Conservation (phyloP, 805 yeast species). For the Brettanomyces naardenensis region DNA sequence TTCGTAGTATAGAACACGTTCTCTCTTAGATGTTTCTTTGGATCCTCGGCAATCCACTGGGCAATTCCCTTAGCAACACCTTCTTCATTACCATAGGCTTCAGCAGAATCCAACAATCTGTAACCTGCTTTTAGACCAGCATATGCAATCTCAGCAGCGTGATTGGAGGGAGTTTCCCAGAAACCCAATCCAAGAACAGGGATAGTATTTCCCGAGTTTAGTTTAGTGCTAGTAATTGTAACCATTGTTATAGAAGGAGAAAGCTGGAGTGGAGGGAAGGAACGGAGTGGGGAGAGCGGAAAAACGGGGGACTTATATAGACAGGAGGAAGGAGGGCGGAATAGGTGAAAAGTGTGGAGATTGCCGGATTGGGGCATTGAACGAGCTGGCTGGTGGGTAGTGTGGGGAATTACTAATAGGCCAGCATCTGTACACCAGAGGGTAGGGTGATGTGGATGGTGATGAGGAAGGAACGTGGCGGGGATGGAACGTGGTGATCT, state of each 20-base stretch:
- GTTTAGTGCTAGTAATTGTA: conserved; percentile 11
- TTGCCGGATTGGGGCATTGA: too few relatives aligned
- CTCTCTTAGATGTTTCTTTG: conserved; percentile 22
- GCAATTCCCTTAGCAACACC: conserved; percentile 55
- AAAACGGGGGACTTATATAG: background rate
- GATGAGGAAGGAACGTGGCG: too few relatives aligned
- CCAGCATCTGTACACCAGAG: too few relatives aligned
- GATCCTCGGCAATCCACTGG: conserved; percentile 28
- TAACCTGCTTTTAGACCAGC: conserved; percentile 85
- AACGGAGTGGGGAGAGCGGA: background rate
- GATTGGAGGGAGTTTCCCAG: conserved; percentile 43
- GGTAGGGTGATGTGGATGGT: too few relatives aligned
- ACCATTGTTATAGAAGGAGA: conserved; percentile 7
- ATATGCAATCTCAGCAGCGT: conserved; percentile 49
- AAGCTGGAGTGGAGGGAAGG: too few relatives aligned
- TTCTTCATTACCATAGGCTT: conserved; percentile 53
- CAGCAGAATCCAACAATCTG: conserved; percentile 73
- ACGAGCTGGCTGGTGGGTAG: too few relatives aligned
- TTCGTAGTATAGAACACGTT: conserved; percentile 36
- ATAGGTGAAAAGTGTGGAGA: too few relatives aligned
- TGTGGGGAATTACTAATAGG: too few relatives aligned
- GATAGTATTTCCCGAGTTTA: conserved; percentile 30
- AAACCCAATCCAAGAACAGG: conserved; percentile 52
- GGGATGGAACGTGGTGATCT: too few relatives aligned
- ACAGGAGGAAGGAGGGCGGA: background rate